Percentiles rank a stretch among this genome's conserved stretches.
Evolutionary conservation across 805 yeast genomes (phyloP).

Genomic region (Saccharomycopsis sp.): DNA sequence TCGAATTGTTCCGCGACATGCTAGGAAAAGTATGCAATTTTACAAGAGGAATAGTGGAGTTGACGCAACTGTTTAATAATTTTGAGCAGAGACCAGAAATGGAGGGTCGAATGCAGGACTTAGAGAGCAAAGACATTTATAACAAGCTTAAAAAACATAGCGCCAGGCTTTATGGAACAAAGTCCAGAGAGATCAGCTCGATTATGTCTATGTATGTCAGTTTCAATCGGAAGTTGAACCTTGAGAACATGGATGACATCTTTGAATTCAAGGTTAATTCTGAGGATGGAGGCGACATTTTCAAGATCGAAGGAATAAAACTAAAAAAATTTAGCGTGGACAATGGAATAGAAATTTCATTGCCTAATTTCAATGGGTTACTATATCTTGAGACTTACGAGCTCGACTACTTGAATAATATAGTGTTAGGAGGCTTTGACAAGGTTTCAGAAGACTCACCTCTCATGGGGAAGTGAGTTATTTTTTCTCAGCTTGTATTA

Average conservation of each 20-base stretch:
- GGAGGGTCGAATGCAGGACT: not conserved
- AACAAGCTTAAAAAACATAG: slow-evolving; percentile 10
- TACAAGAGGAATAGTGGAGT: not conserved
- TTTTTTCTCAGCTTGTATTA: not conserved
- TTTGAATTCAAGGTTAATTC: slow-evolving; percentile 6
- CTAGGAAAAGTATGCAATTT: not conserved
- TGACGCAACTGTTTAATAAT: slow-evolving; percentile 8
- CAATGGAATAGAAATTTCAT: slow-evolving; percentile 9
- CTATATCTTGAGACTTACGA: slow-evolving; percentile 15
- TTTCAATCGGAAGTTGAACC: slow-evolving; percentile 2
- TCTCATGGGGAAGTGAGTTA: not conserved
- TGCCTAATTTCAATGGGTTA: slow-evolving; percentile 20
- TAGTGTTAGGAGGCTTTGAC: slow-evolving; percentile 14
- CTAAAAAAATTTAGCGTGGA: slow-evolving; percentile 16
- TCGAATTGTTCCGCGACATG: not conserved
- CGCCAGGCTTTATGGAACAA: not conserved
- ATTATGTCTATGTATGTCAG: slow-evolving; percentile 6
- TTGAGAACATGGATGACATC: slow-evolving; percentile 11
- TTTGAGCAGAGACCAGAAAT: slow-evolving; percentile 7
- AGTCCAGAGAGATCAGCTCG: not conserved
- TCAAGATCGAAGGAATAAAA: slow-evolving; percentile 10
- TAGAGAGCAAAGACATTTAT: slow-evolving; percentile 5
- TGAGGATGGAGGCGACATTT: slow-evolving; percentile 6
- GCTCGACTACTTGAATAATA: slow-evolving; percentile 10
- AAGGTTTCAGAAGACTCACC: not conserved